These are phyloP conservation scores for Adansonia gregorii DNA, from an alignment of 441 rosid genomes.

Conservation along the genomic window DNA sequence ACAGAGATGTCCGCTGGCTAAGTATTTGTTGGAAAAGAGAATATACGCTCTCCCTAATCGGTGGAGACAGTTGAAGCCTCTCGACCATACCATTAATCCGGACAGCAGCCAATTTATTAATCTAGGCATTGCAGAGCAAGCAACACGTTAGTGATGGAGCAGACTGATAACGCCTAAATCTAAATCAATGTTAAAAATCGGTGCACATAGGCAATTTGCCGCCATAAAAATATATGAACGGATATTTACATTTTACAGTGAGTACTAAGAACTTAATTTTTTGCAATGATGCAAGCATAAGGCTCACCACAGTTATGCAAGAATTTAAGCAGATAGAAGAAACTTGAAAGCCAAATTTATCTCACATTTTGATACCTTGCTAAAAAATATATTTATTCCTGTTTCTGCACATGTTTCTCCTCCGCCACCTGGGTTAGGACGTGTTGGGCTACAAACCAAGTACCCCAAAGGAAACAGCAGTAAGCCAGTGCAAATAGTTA, in stretches of 20 bases:
- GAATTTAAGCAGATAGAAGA: constrained; percentile 1
- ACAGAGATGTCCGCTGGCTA: constrained; percentile 72
- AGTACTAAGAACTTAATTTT: not conserved
- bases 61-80: constrained; percentile 81
- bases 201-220: not conserved
- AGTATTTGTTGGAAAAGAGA: constrained; percentile 84
- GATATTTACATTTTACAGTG: not conserved
- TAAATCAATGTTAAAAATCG: constrained; percentile 9
- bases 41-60: constrained; percentile 82
- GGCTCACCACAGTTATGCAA: not conserved
- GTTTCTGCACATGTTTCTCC: constrained; percentile 99
- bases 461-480: constrained; percentile 25
- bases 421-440: constrained; percentile 93
- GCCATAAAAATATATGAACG: not conserved
- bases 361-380: constrained; percentile 58
- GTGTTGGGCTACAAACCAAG: constrained; percentile 73
- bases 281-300: not conserved
- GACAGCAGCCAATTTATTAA: constrained; percentile 93
- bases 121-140: constrained; percentile 47
- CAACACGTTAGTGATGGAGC: constrained; percentile 23
- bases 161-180: not conserved
- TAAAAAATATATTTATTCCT: constrained; percentile 84
- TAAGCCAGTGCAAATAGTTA: constrained; percentile 4
- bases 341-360: constrained; percentile 11
- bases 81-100: constrained; percentile 96